phyloP scores from a whole-genome alignment of 2,329 filamentous ascomycete species.

The Pseudocercospora cruenta region DNA sequence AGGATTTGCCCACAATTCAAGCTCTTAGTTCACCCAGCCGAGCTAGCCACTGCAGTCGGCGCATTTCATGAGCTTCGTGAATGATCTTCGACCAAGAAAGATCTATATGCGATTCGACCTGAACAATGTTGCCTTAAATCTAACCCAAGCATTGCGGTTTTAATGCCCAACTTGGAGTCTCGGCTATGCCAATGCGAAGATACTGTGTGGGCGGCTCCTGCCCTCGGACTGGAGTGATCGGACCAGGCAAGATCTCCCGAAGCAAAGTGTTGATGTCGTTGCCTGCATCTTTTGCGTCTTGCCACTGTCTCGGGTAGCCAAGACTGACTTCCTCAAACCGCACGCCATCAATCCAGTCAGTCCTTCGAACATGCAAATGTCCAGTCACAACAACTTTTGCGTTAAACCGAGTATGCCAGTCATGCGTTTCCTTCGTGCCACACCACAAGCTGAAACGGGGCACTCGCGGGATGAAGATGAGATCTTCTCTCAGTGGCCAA shows the following conservation, averaged over 20 bases:
- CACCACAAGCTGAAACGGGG: constrained; percentile 53
- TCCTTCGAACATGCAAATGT: constrained; percentile 51
- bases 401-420: constrained; percentile 52
- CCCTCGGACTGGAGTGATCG: constrained; percentile 37
- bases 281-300: constrained; percentile 46
- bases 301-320: constrained; percentile 54
- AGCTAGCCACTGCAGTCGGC: neutral
- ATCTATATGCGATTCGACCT: neutral
- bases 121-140: neutral
- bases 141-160: constrained; percentile 8
- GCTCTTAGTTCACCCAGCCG: neutral
- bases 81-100: neutral
- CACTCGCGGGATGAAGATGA: constrained; percentile 47
- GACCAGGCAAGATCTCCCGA: constrained; percentile 51
- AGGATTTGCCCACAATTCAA: no score
- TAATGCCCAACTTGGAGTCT: constrained; percentile 6
- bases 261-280: constrained; percentile 51
- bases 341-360: constrained; percentile 52
- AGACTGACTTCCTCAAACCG: constrained; percentile 53
- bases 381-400: constrained; percentile 53
- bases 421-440: constrained; percentile 51
- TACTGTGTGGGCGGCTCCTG: constrained; percentile 34
- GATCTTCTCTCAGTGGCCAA: constrained; percentile 52
- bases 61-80: neutral
- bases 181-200: constrained; percentile 23